Percentiles rank a stretch among this genome's conserved stretches.
These are phyloP conservation scores for Xylaria scruposa DNA, from an alignment of 495 filamentous ascomycete genomes.

Conservation along the genomic window DNA sequence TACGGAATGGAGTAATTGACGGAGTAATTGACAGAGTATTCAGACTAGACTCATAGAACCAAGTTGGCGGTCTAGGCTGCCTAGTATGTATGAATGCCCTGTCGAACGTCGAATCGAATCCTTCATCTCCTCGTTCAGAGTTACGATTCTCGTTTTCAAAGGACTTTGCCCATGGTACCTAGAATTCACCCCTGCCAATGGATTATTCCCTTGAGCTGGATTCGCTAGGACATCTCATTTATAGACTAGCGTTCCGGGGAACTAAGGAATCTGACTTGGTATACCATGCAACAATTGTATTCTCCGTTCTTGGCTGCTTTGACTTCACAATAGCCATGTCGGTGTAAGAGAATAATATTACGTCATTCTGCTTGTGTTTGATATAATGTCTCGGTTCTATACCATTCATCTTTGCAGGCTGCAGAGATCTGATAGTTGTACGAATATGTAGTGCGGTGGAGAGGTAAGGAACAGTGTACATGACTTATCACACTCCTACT, in stretches of 20 bases:
- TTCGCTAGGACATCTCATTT: neutral
- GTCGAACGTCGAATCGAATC: slow-evolving; percentile 6
- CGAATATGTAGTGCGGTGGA: neutral
- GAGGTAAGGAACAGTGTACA: neutral
- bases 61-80: neutral
- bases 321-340: neutral
- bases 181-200: neutral
- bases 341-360: neutral
- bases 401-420: neutral
- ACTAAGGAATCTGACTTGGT: neutral
- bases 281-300: neutral
- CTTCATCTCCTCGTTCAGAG: neutral
- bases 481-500: neutral
- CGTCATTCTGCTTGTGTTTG: neutral
- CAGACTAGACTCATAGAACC: neutral
- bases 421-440: neutral
- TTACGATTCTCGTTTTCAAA: neutral
- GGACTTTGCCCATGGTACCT: neutral
- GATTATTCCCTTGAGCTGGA: neutral
- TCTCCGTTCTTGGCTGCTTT: neutral
- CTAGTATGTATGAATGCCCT: neutral
- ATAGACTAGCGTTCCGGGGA: slow-evolving; percentile 2
- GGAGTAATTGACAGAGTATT: neutral
- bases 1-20: neutral
- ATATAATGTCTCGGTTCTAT: neutral